Conservation (phyloP, 148 eudicot species). For the Salicornia ramosissima region DNA sequence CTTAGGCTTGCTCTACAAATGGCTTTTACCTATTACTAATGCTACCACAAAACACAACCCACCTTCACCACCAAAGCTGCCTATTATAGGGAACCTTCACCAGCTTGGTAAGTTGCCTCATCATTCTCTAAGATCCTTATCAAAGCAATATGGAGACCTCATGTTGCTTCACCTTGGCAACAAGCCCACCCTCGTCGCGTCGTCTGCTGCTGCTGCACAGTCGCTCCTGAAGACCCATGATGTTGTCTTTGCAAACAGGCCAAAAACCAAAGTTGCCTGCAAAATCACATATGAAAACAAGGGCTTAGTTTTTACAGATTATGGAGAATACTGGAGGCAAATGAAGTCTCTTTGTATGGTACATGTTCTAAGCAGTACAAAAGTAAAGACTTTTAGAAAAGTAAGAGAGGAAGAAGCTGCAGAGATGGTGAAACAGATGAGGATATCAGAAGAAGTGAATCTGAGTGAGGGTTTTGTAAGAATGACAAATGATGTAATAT, state of each 20-base stretch:
- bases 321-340: conserved; percentile 39
- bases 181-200: conserved; percentile 27
- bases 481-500: conserved; percentile 33
- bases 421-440: conserved; percentile 33
- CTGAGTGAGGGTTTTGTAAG: conserved; percentile 32
- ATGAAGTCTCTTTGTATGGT: conserved; percentile 27
- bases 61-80: conserved; percentile 56
- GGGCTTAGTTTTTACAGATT: conserved; percentile 21
- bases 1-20: conserved; percentile 5
- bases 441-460: conserved; percentile 16
- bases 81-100: conserved; percentile 59
- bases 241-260: conserved; percentile 28
- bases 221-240: conserved; percentile 53
- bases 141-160: conserved; percentile 33
- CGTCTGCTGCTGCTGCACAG: conserved; percentile 23
- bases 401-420: conserved; percentile 47
- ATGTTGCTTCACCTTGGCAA: conserved; percentile 50
- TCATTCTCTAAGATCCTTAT: conserved; percentile 28
- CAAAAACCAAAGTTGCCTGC: background rate
- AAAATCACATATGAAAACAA: conserved; percentile 2
- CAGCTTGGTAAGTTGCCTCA: conserved; percentile 40
- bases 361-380: conserved; percentile 40
- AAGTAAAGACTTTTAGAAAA: conserved; percentile 35
- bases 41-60: conserved; percentile 15
- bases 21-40: background rate